Percentiles rank a stretch among this genome's conserved stretches.
Evolutionary conservation across 768 basidiomycete species (phyloP).

Genomic region (Tulasnella sp.): DNA sequence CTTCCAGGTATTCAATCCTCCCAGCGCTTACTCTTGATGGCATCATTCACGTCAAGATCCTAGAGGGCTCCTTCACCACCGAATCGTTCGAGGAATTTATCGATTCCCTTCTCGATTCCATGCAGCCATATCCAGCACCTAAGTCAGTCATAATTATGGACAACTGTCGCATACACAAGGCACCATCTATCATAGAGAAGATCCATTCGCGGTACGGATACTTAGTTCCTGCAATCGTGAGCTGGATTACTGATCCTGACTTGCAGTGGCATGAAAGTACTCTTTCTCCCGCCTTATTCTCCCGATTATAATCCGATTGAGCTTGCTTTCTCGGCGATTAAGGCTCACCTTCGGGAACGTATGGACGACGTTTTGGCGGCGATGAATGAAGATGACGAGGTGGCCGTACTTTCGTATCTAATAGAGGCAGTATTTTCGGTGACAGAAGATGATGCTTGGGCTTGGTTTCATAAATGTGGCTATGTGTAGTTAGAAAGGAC

Average conservation of each 20-base stretch:
- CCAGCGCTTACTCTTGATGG: constrained; percentile 35
- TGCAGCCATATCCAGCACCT: constrained; percentile 30
- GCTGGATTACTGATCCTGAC: not conserved
- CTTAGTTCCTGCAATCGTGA: not conserved
- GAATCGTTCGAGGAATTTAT: constrained; percentile 31
- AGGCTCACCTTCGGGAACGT: constrained; percentile 5
- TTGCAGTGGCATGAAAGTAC: constrained; percentile 21
- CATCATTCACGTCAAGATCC: constrained; percentile 30
- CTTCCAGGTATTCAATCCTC: constrained; percentile 33
- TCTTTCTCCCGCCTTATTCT: constrained; percentile 26
- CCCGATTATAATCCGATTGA: constrained; percentile 28
- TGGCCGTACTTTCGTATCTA: constrained; percentile 4
- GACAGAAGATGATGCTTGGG: constrained; percentile 14
- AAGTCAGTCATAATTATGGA: constrained; percentile 40
- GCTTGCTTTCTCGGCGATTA: constrained; percentile 24
- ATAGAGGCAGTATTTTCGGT: constrained; percentile 13
- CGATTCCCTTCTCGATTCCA: constrained; percentile 26
- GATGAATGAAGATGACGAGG: not conserved
- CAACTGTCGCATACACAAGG: constrained; percentile 43
- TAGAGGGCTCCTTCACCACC: constrained; percentile 31
- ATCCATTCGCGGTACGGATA: constrained; percentile 26
- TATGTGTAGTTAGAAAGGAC: not conserved
- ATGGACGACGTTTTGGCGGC: not conserved
- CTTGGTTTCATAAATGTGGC: constrained; percentile 20
- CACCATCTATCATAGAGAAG: constrained; percentile 28